Base-by-base conservation (phyloP, 257 asterid species). In the Solanum medicagineum region DNA sequence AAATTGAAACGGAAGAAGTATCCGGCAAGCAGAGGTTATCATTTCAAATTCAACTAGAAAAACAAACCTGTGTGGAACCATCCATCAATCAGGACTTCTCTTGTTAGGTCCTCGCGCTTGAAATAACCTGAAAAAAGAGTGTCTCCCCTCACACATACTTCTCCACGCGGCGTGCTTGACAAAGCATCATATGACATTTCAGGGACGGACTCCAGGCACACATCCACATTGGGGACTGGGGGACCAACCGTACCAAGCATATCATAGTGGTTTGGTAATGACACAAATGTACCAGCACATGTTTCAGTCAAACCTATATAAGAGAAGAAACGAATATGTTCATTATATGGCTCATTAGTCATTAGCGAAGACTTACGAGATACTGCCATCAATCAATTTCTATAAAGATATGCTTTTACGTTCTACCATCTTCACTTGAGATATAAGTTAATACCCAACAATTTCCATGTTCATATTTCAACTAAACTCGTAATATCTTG, bases 171-270 rank as follows among this genome's bases (percentile, higher is more conserved):
- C n/a, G 70, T 91, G 32, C 90, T 90, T 87, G 99, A 92, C 65
- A 92, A 89, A 85, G 98, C 98, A 89, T 95, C 97, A 80, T 96
- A 96, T 40, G 93, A 93, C 99, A 96, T 95, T 88, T 96, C 99
- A 84, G 99, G 98, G 85, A 96, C 98, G 84, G 99, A 96, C 87
- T 96, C 98, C 85, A 96, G 92, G 90, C 98, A 88, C 66, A 89
- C 97, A 80, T 96, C 99, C 90, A 95, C 98, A 86, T 93, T 94
- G n/a, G 99, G 97, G 45, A 94, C 93, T 2, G 99, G 99, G 24
- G 98, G 98, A 8, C 99, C 99, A 89, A 94, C 99, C 7, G 98
- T 96, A 80, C 98, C 98, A 73, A 94, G 92, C 99, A 95, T 95
- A 84, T 82, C 85, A 85, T 92, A 71, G 85, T 90, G 92, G 81